A percentile compares a stretch with the other conserved stretches of the same genome.
These are phyloP conservation scores for Earliella scabrosa DNA, from an alignment of 1,284 basidiomycete genomes.

Conservation along the genomic window DNA sequence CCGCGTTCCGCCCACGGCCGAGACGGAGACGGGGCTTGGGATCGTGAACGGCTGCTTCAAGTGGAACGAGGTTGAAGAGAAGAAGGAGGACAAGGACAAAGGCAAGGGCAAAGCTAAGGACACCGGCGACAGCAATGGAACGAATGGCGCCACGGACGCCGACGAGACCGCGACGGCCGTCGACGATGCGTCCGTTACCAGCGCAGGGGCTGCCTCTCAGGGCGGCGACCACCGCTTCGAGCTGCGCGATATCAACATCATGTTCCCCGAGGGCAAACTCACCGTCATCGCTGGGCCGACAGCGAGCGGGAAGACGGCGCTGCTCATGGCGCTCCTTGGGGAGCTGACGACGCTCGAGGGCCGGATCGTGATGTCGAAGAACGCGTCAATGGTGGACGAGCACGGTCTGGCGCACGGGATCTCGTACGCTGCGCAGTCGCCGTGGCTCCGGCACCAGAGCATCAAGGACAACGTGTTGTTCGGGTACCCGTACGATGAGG, in stretches of 20 bases:
- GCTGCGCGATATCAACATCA: slow-evolving; percentile 64
- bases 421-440: slow-evolving; percentile 84
- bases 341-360: slow-evolving; percentile 63
- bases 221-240: slow-evolving; percentile 57
- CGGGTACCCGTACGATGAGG: slow-evolving; percentile 66
- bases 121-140: slow-evolving; percentile 16
- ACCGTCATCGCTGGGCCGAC: slow-evolving; percentile 75
- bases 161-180: slow-evolving; percentile 11
- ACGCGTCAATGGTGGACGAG: slow-evolving; percentile 59
- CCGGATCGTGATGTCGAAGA: slow-evolving; percentile 66
- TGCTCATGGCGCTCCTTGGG: slow-evolving; percentile 72
- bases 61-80: slow-evolving; percentile 67
- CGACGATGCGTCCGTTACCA: slow-evolving; percentile 26
- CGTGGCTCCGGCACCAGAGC: slow-evolving; percentile 79
- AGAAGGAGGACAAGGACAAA: slow-evolving; percentile 36
- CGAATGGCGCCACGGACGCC: not conserved
- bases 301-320: slow-evolving; percentile 80
- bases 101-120: slow-evolving; percentile 31
- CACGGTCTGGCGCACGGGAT: slow-evolving; percentile 74
- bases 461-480: slow-evolving; percentile 79
- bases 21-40: slow-evolving; percentile 54
- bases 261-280: slow-evolving; percentile 72
- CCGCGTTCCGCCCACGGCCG: slow-evolving; percentile 28
- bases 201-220: slow-evolving; percentile 17
- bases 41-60: slow-evolving; percentile 69